Percentiles rank a stretch among this genome's conserved stretches.
Evolutionary conservation across 2,329 filamentous ascomycete genomes (phyloP).

Genomic region (Didymosphaeria variabile): DNA sequence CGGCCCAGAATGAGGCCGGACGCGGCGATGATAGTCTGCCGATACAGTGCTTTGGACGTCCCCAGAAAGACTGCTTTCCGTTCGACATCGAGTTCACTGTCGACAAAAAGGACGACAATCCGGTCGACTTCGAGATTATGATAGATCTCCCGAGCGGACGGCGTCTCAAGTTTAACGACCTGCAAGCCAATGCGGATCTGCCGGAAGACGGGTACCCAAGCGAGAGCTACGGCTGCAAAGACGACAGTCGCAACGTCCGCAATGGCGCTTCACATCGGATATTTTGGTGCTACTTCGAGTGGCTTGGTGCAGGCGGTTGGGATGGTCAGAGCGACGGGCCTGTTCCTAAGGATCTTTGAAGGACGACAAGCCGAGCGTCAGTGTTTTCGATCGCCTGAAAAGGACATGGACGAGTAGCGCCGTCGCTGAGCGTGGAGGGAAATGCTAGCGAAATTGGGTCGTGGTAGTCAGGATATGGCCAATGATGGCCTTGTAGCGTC

Average conservation of each 20-base stretch:
- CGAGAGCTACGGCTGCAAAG: not conserved
- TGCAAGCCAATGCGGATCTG: not conserved
- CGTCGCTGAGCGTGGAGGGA: not conserved
- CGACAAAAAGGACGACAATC: not conserved
- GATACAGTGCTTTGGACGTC: not conserved
- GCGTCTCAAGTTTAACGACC: not conserved
- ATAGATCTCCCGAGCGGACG: not conserved
- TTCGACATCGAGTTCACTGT: not conserved
- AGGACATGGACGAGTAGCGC: not conserved
- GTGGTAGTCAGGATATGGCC: too few species aligned
- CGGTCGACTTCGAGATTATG: not conserved
- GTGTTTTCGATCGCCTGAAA: too few species aligned
- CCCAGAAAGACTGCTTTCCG: constrained; percentile 2
- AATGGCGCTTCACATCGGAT: not conserved
- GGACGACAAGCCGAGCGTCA: too few species aligned
- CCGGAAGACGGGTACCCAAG: not conserved
- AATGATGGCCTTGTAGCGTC: too few species aligned
- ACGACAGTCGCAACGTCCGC: not conserved
- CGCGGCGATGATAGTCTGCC: not conserved
- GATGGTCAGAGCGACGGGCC: not conserved
- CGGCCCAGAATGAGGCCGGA: not conserved
- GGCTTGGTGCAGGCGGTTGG: constrained; percentile 2
- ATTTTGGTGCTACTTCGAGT: not conserved
- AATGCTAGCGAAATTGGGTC: too few species aligned
- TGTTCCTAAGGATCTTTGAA: too few species aligned